A percentile compares a stretch with the other conserved stretches of the same genome.
phyloP scores from a whole-genome alignment of 495 filamentous ascomycete species.

The Amniculicola lignicola region DNA sequence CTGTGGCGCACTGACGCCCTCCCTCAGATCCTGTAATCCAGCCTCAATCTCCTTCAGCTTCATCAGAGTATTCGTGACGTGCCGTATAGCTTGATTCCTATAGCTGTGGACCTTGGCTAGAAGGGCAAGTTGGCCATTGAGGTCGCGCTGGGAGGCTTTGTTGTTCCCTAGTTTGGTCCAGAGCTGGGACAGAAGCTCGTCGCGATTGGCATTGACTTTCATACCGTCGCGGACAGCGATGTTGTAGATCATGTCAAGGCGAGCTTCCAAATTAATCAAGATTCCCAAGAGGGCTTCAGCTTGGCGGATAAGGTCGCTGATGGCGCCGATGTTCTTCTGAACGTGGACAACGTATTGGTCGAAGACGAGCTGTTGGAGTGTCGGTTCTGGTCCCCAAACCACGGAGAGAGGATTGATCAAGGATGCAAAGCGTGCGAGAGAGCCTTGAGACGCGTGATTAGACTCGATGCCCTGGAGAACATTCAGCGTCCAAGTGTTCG shows the following conservation, averaged over 20 bases:
- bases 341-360: conserved; percentile 63
- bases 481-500: conserved; percentile 61
- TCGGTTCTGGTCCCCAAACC: conserved; percentile 55
- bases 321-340: conserved; percentile 60
- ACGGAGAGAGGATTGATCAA: conserved; percentile 51
- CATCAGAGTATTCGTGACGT: conserved; percentile 57
- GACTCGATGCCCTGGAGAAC: conserved; percentile 49
- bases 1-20: conserved; percentile 60
- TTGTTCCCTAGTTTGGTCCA: conserved; percentile 73
- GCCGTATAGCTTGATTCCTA: conserved; percentile 56
- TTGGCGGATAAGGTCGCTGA: conserved; percentile 59
- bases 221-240: conserved; percentile 57
- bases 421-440: conserved; percentile 44
- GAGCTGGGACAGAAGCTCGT: conserved; percentile 60
- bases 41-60: conserved; percentile 65
- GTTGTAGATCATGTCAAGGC: conserved; percentile 60
- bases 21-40: conserved; percentile 63
- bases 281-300: conserved; percentile 59
- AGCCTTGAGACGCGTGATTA: conserved; percentile 40
- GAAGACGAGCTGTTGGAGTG: conserved; percentile 50
- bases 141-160: conserved; percentile 50
- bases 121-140: conserved; percentile 55
- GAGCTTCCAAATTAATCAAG: conserved; percentile 60
- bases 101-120: conserved; percentile 58
- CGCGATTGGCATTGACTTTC: conserved; percentile 48